phyloP scores from a whole-genome alignment of 192 early-diverging fungal genomes.

The Rhizophagus prolifer region DNA sequence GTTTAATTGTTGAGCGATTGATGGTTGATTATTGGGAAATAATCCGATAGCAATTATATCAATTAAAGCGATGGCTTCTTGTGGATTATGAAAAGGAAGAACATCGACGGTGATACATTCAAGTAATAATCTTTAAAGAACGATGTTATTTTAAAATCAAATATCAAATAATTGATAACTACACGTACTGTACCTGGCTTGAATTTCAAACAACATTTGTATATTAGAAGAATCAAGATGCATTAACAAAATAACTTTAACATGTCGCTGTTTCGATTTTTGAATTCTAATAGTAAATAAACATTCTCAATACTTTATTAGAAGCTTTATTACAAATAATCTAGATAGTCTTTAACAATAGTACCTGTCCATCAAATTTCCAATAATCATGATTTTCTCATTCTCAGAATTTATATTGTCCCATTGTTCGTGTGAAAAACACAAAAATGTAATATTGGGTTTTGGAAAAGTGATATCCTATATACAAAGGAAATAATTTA shows the following conservation, averaged over 20 bases:
- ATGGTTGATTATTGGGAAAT: constrained; percentile 1
- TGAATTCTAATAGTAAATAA: constrained; percentile 15
- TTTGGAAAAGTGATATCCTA: constrained; percentile 28
- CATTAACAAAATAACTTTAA: constrained; percentile 4
- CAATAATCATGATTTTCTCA: not conserved
- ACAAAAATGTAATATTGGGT: constrained; percentile 25
- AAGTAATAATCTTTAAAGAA: constrained; percentile 1
- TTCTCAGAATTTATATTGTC: not conserved
- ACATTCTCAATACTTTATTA: not conserved
- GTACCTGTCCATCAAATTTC: constrained; percentile 15
- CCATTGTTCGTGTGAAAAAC: constrained; percentile 9
- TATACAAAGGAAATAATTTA: not conserved
- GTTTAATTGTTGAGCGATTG: not conserved
- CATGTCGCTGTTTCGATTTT: not conserved
- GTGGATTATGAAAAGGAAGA: constrained; percentile 16
- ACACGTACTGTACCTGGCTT: not conserved
- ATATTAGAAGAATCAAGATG: constrained; percentile 10
- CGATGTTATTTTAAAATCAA: not conserved
- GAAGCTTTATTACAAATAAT: not conserved
- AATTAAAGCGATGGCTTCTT: not conserved
- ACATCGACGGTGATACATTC: not conserved
- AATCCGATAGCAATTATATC: not conserved
- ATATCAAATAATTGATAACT: not conserved
- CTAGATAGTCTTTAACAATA: not conserved
- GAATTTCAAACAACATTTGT: constrained; percentile 14